phyloP scores from a whole-genome alignment of 148 eudicot species.

The Silene conica region DNA sequence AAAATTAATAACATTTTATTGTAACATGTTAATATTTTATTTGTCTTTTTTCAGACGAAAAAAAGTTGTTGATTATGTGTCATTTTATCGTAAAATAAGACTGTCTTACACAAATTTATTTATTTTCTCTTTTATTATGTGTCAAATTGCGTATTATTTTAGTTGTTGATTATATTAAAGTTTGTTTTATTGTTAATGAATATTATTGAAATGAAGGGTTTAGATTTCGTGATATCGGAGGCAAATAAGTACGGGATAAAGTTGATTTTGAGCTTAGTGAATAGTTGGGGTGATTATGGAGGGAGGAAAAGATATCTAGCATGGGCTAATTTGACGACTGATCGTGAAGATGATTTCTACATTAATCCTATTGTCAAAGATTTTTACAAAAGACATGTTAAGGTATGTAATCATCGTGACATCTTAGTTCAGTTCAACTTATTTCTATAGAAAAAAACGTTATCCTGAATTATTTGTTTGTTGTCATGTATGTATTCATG shows the following conservation, averaged over 20 bases:
- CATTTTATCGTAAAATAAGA: too few species aligned
- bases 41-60: too few species aligned
- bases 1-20: too few species aligned
- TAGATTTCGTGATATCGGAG: slow-evolving; percentile 67
- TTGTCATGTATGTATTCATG: too few species aligned
- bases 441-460: too few species aligned
- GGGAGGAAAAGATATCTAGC: slow-evolving; percentile 64
- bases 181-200: neutral
- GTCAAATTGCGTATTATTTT: too few species aligned
- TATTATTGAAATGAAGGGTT: slow-evolving; percentile 33
- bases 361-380: slow-evolving; percentile 46
- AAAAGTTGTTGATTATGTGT: too few species aligned
- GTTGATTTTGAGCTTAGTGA: slow-evolving; percentile 49
- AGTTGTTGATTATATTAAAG: neutral
- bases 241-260: slow-evolving; percentile 57
- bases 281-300: slow-evolving; percentile 52
- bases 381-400: slow-evolving; percentile 56
- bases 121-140: neutral
- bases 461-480: too few species aligned
- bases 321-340: slow-evolving; percentile 61
- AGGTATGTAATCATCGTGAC: slow-evolving; percentile 25
- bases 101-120: too few species aligned
- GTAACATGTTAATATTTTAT: too few species aligned
- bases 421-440: too few species aligned
- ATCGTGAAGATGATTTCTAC: slow-evolving; percentile 62